Base-by-base conservation (phyloP, 768 basidiomycete species). In the Leccinum boreale region DNA sequence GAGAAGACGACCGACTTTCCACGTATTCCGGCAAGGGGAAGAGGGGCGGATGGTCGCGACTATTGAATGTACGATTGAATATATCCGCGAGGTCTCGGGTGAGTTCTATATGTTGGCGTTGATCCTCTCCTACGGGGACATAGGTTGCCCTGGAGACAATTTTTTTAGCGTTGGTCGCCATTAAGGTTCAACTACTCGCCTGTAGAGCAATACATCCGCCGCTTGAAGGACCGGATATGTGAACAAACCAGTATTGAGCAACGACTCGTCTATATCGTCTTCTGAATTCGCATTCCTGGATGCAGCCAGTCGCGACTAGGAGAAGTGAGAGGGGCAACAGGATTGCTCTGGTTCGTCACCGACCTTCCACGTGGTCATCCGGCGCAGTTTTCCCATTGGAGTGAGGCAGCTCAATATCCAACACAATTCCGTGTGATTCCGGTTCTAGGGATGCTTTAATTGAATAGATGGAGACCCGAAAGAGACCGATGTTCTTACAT, bases 331-430 rank as follows among this genome's bases (percentile, higher is more conserved):
- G 21, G 19, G 19, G 35, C 10, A 6, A 19, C 31, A 12, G 35
- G 15, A n/a, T 48, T 7, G 33, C 9, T 28, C 23, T 10, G 11
- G 24, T 3, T 23, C 11, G 33, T 10, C 15, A 59, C 76, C 28
- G 58, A 90, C 93, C 84, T 98, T 98, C 94, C 95, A 98, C 0
- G 92, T 94, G 4, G 94, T 98, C 96, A 98, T 97, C 45, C 94
- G 74, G 42, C 85, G 83, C 10, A 98, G 74, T 63, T 85, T 86
- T 10, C 93, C 92, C 21, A 95, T 78, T 0, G 93, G 87, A 0
- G 92, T 88, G 31, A 94, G 74, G 64, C 93, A 96, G 61, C 83
- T 90, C 57, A 98, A 70, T 50, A 95, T 85, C 96, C 95, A 98
- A 3, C 90, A 87, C 17, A 97, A 74, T 63, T 98, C 94, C 1